Base-by-base conservation (phyloP, 1,284 basidiomycete genomes). In the Leccinum fallax region DNA sequence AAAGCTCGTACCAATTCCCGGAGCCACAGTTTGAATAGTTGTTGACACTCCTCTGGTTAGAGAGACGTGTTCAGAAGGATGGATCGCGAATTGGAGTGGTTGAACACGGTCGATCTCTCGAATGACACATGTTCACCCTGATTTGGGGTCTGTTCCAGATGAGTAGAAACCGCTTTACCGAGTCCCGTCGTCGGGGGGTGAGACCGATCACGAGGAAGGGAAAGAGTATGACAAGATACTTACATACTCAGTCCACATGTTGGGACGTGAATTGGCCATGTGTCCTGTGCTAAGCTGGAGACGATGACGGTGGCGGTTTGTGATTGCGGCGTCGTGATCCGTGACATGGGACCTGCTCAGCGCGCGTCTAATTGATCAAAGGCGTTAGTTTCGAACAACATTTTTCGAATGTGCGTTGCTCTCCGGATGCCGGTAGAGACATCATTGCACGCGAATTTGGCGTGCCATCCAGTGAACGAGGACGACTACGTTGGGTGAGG, bases 161-260 rank as follows among this genome's bases (percentile, higher is more conserved):
- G 26, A 28, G 26, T 19, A 19, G 58, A 51, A 43, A 62, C 43
- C 52, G 32, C 43, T 9, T 61, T 16, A 51, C 32, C 10, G 51
- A 38, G n/a, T 30, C 13, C 36, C 48, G 60, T 66, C 34, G 32
- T 21, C 2, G 60, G 59, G 3, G 56, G 57, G 6, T 19, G 19
- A 19, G 2, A 32, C 15, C 46, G 40, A 15, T 52, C 66, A 48
- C 13, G 28, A 53, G n/a, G 28, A 30, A n/a, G 3, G 16, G 59
- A 55, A 51, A 49, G 10, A 32, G 10, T 19, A 19, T 43, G 19
- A 19, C 43, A 38, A 26, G 38, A 28, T 34, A 53, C 30, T 30
- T 32, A 10, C 9, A 32, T 32, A 3, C 9, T 32, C 2, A 24
- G 28, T 11, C 26, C 11, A 48, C 43, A 16, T 26, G 32, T 51